Evolutionary conservation across 2,329 filamentous ascomycete species (phyloP).

Genomic region (Phialophora expanda): DNA sequence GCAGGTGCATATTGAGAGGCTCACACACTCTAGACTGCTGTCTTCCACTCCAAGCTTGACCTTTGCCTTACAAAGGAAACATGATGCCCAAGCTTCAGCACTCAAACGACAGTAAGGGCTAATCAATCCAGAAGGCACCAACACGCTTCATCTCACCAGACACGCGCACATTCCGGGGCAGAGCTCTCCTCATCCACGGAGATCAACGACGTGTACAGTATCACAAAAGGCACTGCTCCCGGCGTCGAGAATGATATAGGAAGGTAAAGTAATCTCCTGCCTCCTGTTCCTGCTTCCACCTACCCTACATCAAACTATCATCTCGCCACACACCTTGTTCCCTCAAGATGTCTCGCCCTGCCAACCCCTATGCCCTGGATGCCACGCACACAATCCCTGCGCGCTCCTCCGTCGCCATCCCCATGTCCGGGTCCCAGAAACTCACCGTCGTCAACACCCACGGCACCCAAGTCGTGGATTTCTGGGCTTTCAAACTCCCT

Average conservation of each 20-base stretch:
- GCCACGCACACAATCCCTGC: constrained; percentile 47
- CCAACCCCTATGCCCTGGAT: constrained; percentile 18
- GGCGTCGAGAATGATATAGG: background rate
- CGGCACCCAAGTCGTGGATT: constrained; percentile 58
- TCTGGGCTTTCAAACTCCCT: constrained; percentile 53
- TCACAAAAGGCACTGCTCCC: background rate
- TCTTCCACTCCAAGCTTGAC: background rate
- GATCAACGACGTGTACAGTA: constrained; percentile 24
- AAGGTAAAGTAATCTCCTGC: background rate
- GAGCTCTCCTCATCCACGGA: constrained; percentile 11
- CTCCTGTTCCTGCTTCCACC: background rate
- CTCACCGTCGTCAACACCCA: constrained; percentile 56
- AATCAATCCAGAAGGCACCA: background rate
- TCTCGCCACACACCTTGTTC: background rate
- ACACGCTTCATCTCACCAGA: background rate
- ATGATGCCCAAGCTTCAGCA: background rate
- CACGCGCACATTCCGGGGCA: background rate
- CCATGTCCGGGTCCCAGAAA: constrained; percentile 46
- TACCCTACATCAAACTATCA: background rate
- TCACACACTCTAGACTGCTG: background rate
- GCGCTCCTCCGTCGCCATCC: constrained; percentile 50
- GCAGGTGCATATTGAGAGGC: background rate
- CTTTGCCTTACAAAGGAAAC: background rate
- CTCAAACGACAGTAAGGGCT: background rate
- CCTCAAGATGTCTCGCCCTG: constrained; percentile 8